Base-by-base conservation (phyloP, 306 rosid genomes). In the Acmispon strigosus region DNA sequence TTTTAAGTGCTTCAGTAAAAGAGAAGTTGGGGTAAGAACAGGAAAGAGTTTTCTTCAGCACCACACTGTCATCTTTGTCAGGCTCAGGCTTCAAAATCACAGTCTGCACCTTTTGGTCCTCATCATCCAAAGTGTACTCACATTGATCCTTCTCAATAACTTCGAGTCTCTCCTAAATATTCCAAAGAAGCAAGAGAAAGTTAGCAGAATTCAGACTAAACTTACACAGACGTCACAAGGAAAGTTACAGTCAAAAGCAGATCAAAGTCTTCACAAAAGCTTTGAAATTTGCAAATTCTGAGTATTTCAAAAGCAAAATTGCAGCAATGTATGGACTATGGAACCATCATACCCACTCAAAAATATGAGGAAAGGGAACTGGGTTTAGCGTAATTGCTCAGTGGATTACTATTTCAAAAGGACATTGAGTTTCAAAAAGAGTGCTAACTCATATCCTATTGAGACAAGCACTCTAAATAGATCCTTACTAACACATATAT, bases 51-150 rank as follows among this genome's bases (percentile, higher is more conserved):
- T 95, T 95, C 86, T 95, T 84, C 86, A 95, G 76, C 84, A 85
- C 84, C 7, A 78, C 83, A 13, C 94, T 58, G 47, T 85, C 93
- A 32, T 67, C 77, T 64, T 53, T 62, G 14, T 82, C 86, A 22
- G 96, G 97, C 22, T 89, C 96, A 6, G 97, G 99, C 71, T 91
- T 90, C 64, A 95, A 78, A 77, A 95, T 91, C 42, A 89, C 96
- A 66, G 79, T 85, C 70, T 95, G 99, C 65, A 91, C 78, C 74
- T 70, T 89, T 83, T 89, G 92, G 80, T 86, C 91, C 52, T 91
- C 99, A 17, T 87, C 97, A 78, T 91, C 99, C 76, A 95, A 82
- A 72, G 96, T 91, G 77, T 95, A 95, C 72, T 91, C 99, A 70
- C 86, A 78, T 79, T 87, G 96, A 86, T 95, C 99, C 81, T 59